Percentiles rank a stretch among this genome's conserved stretches.
Conservation (phyloP, 2,329 filamentous ascomycete species). For the Phialophora tarda region DNA sequence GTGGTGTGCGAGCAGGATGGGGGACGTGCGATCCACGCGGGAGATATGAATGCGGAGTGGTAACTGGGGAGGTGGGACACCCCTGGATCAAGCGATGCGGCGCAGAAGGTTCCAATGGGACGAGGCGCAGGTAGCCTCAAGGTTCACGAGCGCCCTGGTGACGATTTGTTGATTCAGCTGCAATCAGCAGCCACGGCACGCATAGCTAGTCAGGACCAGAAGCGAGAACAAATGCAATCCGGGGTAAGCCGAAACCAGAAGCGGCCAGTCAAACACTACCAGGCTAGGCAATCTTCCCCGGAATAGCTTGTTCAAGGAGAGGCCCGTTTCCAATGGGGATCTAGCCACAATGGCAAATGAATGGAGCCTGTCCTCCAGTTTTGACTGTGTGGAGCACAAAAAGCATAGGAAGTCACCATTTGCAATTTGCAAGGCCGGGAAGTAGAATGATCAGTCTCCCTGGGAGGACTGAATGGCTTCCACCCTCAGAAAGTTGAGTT, state of each 20-base stretch:
- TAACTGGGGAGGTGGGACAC: not conserved
- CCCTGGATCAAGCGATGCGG: not conserved
- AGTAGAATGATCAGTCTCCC: not conserved
- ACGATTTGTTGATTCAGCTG: not conserved
- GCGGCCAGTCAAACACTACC: not conserved
- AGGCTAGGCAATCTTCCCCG: not conserved
- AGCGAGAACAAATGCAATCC: conserved; percentile 4
- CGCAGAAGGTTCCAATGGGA: not conserved
- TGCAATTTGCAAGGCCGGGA: not conserved
- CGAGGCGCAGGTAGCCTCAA: not conserved
- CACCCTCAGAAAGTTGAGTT: not conserved
- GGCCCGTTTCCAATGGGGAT: not conserved
- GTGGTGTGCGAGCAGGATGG: not conserved
- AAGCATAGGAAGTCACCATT: not conserved
- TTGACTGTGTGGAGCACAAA: not conserved
- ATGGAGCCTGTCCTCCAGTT: not conserved
- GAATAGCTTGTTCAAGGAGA: not conserved
- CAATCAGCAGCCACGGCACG: not conserved
- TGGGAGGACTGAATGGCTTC: not conserved
- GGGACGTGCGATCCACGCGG: not conserved
- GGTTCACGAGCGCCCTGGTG: not conserved
- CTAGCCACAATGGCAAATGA: not conserved
- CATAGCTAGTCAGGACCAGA: not conserved
- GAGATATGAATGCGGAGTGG: not conserved
- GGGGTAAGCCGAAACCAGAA: not conserved